Conservation (phyloP, 2,329 filamentous ascomycete genomes). For the Colletotrichum sp. region DNA sequence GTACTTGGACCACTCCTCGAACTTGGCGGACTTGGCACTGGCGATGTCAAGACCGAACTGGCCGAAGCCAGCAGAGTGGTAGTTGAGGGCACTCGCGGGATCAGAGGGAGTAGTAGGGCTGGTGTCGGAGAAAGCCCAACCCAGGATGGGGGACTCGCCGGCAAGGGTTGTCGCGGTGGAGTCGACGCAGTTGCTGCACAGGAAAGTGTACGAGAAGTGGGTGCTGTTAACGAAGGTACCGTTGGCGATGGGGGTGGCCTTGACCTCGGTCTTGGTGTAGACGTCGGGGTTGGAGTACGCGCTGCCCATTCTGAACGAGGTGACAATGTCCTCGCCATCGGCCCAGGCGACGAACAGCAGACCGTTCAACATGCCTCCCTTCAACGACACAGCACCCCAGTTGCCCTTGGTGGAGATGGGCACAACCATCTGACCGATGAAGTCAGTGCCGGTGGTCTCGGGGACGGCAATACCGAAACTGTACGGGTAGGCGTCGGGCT, state of each 20-base stretch:
- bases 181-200: slow-evolving; percentile 50
- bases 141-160: slow-evolving; percentile 33
- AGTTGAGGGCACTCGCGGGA: slow-evolving; percentile 36
- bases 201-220: slow-evolving; percentile 58
- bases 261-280: slow-evolving; percentile 44
- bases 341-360: slow-evolving; percentile 57
- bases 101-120: slow-evolving; percentile 35
- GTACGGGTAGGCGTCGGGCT: slow-evolving; percentile 35
- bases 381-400: slow-evolving; percentile 54
- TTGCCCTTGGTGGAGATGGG: slow-evolving; percentile 38
- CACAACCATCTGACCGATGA: slow-evolving; percentile 58
- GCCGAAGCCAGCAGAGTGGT: slow-evolving; percentile 45
- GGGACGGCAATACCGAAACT: slow-evolving; percentile 57
- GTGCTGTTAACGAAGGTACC: slow-evolving; percentile 58
- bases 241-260: slow-evolving; percentile 49
- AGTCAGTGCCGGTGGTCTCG: slow-evolving; percentile 51
- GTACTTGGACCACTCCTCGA: slow-evolving; percentile 15
- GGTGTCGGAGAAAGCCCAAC: slow-evolving; percentile 42
- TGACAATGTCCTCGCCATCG: slow-evolving; percentile 44
- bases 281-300: slow-evolving; percentile 52
- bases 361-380: slow-evolving; percentile 50
- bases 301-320: slow-evolving; percentile 33
- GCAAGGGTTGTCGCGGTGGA: slow-evolving; percentile 36
- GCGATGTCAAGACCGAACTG: slow-evolving; percentile 37
- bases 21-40: slow-evolving; percentile 36